These are phyloP conservation scores for Colletotrichum falcatum DNA, from an alignment of 2,329 filamentous ascomycete species.

Conservation along the genomic window DNA sequence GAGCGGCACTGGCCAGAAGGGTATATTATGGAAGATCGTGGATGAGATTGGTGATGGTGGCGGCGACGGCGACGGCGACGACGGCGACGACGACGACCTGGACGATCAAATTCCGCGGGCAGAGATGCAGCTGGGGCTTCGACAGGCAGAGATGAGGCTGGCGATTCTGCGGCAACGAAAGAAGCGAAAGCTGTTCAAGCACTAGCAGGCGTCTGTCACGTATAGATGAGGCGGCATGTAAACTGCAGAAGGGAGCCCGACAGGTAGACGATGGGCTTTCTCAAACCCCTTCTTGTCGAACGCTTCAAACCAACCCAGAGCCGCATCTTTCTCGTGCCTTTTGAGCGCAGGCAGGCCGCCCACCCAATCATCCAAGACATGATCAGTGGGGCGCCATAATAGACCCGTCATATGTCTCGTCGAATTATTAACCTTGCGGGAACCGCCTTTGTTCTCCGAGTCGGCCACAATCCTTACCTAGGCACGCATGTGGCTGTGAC, in stretches of 20 bases:
- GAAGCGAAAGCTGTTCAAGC: neutral
- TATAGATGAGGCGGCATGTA: too few relatives aligned
- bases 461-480: neutral
- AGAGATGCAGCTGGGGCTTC: neutral
- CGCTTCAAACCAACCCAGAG: neutral
- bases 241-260: too few relatives aligned
- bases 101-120: neutral
- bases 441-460: neutral
- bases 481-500: slow-evolving; percentile 13
- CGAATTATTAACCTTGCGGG: neutral
- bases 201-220: neutral
- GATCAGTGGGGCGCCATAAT: neutral
- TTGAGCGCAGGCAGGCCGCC: slow-evolving; percentile 1
- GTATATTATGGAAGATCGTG: neutral
- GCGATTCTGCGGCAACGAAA: neutral
- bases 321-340: neutral
- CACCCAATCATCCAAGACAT: neutral
- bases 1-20: neutral
- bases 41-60: neutral
- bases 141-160: neutral
- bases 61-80: neutral
- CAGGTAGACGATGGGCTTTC: neutral
- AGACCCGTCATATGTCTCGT: neutral
- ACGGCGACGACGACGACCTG: neutral
- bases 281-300: neutral